Conservation (phyloP, 2,329 filamentous ascomycete genomes). For the Lecanicillium sp. region DNA sequence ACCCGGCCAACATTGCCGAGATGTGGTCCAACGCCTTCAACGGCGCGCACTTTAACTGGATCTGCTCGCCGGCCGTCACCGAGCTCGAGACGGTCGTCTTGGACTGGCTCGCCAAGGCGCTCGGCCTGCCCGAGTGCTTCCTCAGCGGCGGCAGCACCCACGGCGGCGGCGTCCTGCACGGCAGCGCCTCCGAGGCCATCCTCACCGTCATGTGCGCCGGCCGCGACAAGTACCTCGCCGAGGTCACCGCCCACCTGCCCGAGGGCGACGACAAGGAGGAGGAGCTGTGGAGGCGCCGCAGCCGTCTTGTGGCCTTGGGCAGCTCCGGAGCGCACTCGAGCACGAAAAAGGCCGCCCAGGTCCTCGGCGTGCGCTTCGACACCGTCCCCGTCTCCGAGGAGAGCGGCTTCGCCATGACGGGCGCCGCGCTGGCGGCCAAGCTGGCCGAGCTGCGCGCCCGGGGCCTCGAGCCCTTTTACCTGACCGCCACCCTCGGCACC, state of each 20-base stretch:
- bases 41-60: constrained; percentile 93
- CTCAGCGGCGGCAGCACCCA: constrained; percentile 60
- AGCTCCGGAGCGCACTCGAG: constrained; percentile 75
- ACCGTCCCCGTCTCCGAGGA: constrained; percentile 55
- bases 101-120: constrained; percentile 78
- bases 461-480: constrained; percentile 76
- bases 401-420: constrained; percentile 65
- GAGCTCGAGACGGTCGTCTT: constrained; percentile 90
- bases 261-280: constrained; percentile 60
- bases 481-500: constrained; percentile 77
- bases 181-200: constrained; percentile 80
- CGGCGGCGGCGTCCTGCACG: constrained; percentile 91
- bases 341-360: constrained; percentile 79
- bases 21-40: constrained; percentile 87
- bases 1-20: constrained; percentile 81
- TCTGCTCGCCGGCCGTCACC: constrained; percentile 85
- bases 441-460: constrained; percentile 58
- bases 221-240: constrained; percentile 66
- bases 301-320: constrained; percentile 65
- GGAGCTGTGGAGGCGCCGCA: constrained; percentile 49
- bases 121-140: constrained; percentile 67
- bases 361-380: constrained; percentile 77
- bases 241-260: constrained; percentile 43
- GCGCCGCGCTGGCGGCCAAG: constrained; percentile 48
- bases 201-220: constrained; percentile 84